Evolutionary conservation across 2,329 filamentous ascomycete species (phyloP), one percentile per base, ranked within the genome.

Genomic region (Phialemoniopsis sp.): DNA sequence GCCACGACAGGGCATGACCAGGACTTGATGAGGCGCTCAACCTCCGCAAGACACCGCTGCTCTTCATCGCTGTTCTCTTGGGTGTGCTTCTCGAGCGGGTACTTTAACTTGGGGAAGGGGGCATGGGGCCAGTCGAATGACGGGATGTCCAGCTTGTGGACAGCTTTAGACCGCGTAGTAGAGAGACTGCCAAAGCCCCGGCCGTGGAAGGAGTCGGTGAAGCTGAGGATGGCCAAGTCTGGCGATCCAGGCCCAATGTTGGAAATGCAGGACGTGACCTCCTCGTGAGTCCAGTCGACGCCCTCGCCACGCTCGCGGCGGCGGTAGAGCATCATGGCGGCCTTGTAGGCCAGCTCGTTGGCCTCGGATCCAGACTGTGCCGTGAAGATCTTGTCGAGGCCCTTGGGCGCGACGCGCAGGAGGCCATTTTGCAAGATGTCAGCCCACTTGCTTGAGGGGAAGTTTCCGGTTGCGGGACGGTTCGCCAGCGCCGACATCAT

Each of bases 131-230:
- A 91, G 68, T 90, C 81, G 59, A 91, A 91, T 44, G 86, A 83
- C n/a, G 87, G 87, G 49, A 91, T 90, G 58, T 91, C 87, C 50
- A 91, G 73, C 65, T 91, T 91, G 72, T 91, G 87, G 51, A 91
- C 87, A 39, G 87, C 75, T 71, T 90, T 90, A 61, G 80, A 85
- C 58, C 87, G 82, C 26, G 87, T 91, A 47, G 86, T 89, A 43
- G 82, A 87, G 39, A 91, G 71, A 46, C 75, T 82, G 51, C 85
- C 87, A 57, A 91, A 90, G 34, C 89, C 78, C 53, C 87, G 85
- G 44, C 87, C 87, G 64, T 91, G 87, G 73, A 91, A 91, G 36
- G 68, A 85, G 51, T 80, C 77, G 60, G 77, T 82, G 74, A 53
- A 91, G 47, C 82, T 87, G 54, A 91, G 67, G 58, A 91, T 89